These are phyloP conservation scores for Rhododendron mucronatum DNA, from an alignment of 148 eudicot genomes.

Conservation along the genomic window DNA sequence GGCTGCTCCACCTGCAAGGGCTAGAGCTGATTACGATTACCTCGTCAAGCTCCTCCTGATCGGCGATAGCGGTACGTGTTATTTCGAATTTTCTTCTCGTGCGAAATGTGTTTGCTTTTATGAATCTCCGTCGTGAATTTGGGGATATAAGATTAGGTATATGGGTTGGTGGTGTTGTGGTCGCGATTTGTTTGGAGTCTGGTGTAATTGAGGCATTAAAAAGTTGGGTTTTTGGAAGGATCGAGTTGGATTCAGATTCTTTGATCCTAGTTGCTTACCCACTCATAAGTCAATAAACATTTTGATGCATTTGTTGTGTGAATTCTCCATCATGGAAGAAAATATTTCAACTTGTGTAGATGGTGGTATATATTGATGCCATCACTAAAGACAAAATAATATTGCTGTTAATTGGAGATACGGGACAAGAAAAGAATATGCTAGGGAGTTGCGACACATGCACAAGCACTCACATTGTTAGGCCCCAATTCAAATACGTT, in stretches of 20 bases:
- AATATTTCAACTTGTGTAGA: not conserved
- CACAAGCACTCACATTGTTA: not conserved
- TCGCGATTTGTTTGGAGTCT: not conserved
- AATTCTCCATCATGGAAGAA: not conserved
- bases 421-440: not conserved
- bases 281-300: not conserved
- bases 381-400: not conserved
- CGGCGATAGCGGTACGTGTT: slow-evolving; percentile 78
- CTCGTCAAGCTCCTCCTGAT: slow-evolving; percentile 85
- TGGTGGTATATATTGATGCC: not conserved
- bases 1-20: slow-evolving; percentile 96
- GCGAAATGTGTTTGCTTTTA: not conserved
- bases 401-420: not conserved
- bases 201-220: not conserved
- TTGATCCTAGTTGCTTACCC: not conserved
- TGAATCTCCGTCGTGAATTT: not conserved
- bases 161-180: not conserved
- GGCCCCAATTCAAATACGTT: not conserved
- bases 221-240: slow-evolving; percentile 10
- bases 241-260: not conserved
- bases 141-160: not conserved
- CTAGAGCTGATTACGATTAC: slow-evolving; percentile 93
- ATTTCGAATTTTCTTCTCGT: not conserved
- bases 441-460: not conserved
- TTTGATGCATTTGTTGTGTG: not conserved